These are phyloP conservation scores for Biscutella laevigata DNA, from an alignment of 441 rosid species.

Conservation along the genomic window DNA sequence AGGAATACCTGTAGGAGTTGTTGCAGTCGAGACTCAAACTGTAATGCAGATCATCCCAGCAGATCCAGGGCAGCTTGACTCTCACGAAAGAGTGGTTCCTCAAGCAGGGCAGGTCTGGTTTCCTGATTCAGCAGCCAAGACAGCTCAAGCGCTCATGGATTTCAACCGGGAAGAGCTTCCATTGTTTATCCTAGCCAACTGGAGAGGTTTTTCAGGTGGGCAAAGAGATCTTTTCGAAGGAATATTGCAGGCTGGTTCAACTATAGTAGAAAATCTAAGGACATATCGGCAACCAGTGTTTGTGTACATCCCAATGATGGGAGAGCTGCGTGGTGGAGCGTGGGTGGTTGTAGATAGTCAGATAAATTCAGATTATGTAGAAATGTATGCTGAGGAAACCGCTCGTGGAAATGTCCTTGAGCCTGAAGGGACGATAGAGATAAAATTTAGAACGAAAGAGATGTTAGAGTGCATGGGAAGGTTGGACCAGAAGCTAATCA, in stretches of 20 bases:
- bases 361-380: constrained; percentile 89
- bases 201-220: constrained; percentile 99
- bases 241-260: constrained; percentile 98
- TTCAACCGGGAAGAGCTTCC: constrained; percentile 96
- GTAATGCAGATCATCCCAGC: constrained; percentile 99
- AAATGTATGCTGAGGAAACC: constrained; percentile 95
- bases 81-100: constrained; percentile 97
- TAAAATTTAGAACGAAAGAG: constrained; percentile 89
- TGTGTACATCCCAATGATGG: constrained; percentile 97
- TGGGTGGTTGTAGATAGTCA: constrained; percentile 98
- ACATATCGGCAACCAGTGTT: constrained; percentile 96
- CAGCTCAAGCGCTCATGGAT: constrained; percentile 95
- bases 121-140: constrained; percentile 97
- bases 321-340: constrained; percentile 99
- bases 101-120: constrained; percentile 99
- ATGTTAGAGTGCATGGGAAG: constrained; percentile 96
- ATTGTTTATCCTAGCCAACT: constrained; percentile 90
- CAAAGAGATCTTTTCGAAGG: constrained; percentile 99
- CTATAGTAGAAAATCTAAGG: constrained; percentile 94
- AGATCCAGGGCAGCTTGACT: constrained; percentile 99
- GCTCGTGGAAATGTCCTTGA: constrained; percentile 98
- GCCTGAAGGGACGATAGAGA: constrained; percentile 98
- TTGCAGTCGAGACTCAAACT: constrained; percentile 99
- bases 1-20: constrained; percentile 95
- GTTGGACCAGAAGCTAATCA: constrained; percentile 69